phyloP scores from a whole-genome alignment of 164 flowering plant species.

The Umbellularia californica region DNA sequence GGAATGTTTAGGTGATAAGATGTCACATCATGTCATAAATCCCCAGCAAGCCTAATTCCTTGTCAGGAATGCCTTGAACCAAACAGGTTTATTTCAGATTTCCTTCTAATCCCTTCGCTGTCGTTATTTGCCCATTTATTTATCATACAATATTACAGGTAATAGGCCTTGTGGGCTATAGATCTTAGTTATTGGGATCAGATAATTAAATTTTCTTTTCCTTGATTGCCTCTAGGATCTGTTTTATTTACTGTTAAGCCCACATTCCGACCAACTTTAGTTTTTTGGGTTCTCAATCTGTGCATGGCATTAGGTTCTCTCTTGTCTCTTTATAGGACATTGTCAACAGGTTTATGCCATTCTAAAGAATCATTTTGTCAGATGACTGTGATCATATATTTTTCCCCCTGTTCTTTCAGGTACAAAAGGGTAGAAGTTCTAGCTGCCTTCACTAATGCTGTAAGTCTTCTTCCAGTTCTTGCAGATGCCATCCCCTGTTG shows the following conservation, averaged over 20 bases:
- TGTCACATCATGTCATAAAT: no score
- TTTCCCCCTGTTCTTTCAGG: slow-evolving; percentile 40
- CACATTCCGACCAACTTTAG: background rate
- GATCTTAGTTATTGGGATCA: background rate
- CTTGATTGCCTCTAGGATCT: background rate
- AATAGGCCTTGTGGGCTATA: background rate
- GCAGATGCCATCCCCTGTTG: background rate
- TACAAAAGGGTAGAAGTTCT: slow-evolving; percentile 93
- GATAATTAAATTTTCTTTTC: background rate
- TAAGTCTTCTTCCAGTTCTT: slow-evolving; percentile 39
- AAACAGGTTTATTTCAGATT: background rate
- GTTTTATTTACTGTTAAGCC: background rate
- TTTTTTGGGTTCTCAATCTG: background rate
- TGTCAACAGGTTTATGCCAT: background rate
- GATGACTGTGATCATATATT: background rate
- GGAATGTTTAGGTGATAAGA: no score
- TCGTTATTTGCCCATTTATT: background rate
- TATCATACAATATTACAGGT: background rate
- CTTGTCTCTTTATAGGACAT: background rate
- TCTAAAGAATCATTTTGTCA: background rate
- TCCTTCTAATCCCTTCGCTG: background rate
- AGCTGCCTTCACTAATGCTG: slow-evolving; percentile 98
- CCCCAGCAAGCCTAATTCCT: no score
- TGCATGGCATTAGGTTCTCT: background rate
- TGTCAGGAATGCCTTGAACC: no score